phyloP scores from a whole-genome alignment of 2,329 filamentous ascomycete genomes.

The Epichloe elymi region DNA sequence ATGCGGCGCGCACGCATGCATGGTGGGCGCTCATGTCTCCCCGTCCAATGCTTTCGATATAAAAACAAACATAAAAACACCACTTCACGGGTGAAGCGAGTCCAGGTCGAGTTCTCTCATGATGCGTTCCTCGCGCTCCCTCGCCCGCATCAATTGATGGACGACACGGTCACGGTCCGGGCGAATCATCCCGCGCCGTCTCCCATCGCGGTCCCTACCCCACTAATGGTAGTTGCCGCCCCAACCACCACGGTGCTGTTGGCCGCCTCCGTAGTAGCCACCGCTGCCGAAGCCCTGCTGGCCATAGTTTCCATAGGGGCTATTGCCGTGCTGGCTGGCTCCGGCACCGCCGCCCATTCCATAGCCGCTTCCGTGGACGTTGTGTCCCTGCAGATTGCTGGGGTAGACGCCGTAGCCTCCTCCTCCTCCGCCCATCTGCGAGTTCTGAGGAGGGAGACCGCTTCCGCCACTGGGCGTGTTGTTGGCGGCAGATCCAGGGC shows the following conservation, averaged over 20 bases:
- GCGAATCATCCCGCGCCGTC: constrained; percentile 8
- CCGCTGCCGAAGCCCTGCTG: constrained; percentile 33
- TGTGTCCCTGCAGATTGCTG: constrained; percentile 39
- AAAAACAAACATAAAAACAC: constrained; percentile 3
- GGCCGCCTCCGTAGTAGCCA: constrained; percentile 31
- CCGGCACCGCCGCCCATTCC: constrained; percentile 38
- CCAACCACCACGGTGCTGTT: constrained; percentile 41
- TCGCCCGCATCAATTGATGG: background rate
- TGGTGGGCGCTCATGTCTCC: constrained; percentile 20
- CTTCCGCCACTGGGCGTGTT: constrained; percentile 34
- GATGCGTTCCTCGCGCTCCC: constrained; percentile 7
- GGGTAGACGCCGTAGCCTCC: constrained; percentile 39
- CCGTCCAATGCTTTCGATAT: constrained; percentile 14
- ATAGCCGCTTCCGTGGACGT: constrained; percentile 42
- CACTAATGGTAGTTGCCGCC: constrained; percentile 45
- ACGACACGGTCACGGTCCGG: constrained; percentile 3
- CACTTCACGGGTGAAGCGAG: constrained; percentile 5
- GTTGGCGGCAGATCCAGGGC: constrained; percentile 46
- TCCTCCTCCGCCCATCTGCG: constrained; percentile 35
- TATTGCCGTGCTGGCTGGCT: constrained; percentile 39
- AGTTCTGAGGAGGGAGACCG: constrained; percentile 42
- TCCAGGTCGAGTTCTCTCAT: constrained; percentile 9
- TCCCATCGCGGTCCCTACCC: constrained; percentile 19
- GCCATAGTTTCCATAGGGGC: constrained; percentile 40
- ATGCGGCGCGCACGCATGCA: constrained; percentile 12